These are phyloP conservation scores for Gloeophyllum trabeum DNA, from an alignment of 768 basidiomycete species.

Conservation along the genomic window DNA sequence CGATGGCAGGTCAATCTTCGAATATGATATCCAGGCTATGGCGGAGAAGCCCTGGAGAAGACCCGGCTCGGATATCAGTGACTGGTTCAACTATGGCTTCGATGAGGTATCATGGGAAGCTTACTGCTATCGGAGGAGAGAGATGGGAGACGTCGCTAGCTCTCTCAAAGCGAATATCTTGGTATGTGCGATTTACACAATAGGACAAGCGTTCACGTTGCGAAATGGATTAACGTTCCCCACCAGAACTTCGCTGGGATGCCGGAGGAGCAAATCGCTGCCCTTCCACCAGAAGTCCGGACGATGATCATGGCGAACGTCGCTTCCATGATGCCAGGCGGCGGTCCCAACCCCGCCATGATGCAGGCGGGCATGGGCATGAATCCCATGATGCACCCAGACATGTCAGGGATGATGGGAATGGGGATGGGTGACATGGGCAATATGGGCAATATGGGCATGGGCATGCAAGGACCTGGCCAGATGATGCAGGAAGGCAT, in stretches of 20 bases:
- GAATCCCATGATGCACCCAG: slow-evolving; percentile 15
- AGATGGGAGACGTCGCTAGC: slow-evolving; percentile 68
- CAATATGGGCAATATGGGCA: not conserved
- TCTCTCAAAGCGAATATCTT: slow-evolving; percentile 78
- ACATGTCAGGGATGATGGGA: slow-evolving; percentile 45
- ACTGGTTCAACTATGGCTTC: slow-evolving; percentile 99
- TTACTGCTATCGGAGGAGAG: slow-evolving; percentile 77
- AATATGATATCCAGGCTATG: slow-evolving; percentile 68
- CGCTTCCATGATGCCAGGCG: slow-evolving; percentile 64
- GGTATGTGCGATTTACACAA: slow-evolving; percentile 38
- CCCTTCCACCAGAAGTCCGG: slow-evolving; percentile 71
- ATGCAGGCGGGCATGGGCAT: slow-evolving; percentile 30
- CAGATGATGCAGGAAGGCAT: not conserved
- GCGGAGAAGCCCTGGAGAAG: slow-evolving; percentile 84
- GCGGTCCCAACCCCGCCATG: slow-evolving; percentile 40
- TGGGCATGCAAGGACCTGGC: slow-evolving; percentile 5
- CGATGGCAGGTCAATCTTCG: slow-evolving; percentile 72
- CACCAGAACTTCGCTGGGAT: slow-evolving; percentile 75
- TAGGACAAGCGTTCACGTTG: not conserved
- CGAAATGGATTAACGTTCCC: slow-evolving; percentile 1
- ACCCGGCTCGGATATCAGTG: slow-evolving; percentile 86
- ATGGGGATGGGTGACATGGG: slow-evolving; percentile 39
- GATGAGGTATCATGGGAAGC: slow-evolving; percentile 95
- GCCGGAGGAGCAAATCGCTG: slow-evolving; percentile 70
- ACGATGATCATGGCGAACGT: slow-evolving; percentile 84